Percentiles rank a stretch among this genome's conserved stretches.
Conservation (phyloP, 768 basidiomycete genomes). For the Calvatia gigantea region DNA sequence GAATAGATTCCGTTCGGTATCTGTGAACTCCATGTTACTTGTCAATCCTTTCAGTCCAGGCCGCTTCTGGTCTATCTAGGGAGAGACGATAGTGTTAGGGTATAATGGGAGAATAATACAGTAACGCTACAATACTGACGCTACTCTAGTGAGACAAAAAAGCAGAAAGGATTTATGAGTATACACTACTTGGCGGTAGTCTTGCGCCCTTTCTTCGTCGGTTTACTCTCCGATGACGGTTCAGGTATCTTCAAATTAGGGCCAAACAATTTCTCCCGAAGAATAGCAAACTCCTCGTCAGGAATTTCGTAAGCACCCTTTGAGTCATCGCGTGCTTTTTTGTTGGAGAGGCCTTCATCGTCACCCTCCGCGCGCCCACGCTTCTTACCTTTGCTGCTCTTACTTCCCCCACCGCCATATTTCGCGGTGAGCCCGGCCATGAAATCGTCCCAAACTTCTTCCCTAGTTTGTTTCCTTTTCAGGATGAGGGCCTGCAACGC, state of each 20-base stretch:
- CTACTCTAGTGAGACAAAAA: not conserved
- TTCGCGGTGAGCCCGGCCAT: constrained; percentile 75
- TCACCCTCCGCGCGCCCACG: constrained; percentile 38
- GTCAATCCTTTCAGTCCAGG: not conserved
- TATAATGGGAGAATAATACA: constrained; percentile 1
- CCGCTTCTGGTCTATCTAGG: not conserved
- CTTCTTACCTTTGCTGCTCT: constrained; percentile 54
- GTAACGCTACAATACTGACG: not conserved
- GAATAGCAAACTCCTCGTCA: constrained; percentile 60
- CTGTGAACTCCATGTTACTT: constrained; percentile 37
- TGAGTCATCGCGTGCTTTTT: constrained; percentile 40
- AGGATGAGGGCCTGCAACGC: constrained; percentile 79
- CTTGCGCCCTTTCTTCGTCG: constrained; percentile 12
- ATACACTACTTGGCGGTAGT: not conserved
- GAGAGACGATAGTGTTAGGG: not conserved
- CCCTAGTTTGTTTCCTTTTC: constrained; percentile 63
- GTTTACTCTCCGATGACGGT: constrained; percentile 23
- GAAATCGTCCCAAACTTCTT: constrained; percentile 65
- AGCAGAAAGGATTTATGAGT: not conserved
- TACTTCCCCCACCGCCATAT: constrained; percentile 49
- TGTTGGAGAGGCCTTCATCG: constrained; percentile 45
- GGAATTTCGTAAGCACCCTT: constrained; percentile 54
- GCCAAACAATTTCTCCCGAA: constrained; percentile 55
- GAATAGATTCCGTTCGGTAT: constrained; percentile 80
- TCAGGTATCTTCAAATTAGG: constrained; percentile 33